Percentiles rank a stretch among this genome's conserved stretches.
These are phyloP conservation scores for Candida saitoana DNA, from an alignment of 805 yeast species.

Conservation along the genomic window DNA sequence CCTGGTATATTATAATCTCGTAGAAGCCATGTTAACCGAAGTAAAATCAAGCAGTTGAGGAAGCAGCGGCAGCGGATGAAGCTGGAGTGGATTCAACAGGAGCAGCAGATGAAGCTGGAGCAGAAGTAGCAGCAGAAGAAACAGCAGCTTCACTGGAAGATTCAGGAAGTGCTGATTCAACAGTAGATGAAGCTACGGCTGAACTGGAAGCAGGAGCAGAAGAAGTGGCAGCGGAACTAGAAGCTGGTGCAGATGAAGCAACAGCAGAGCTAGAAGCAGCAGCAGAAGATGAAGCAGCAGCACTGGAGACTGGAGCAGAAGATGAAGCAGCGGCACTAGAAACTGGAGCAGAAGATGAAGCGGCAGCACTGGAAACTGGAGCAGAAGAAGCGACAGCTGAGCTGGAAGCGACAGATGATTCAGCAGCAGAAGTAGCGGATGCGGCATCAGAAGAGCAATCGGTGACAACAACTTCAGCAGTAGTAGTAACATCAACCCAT, in stretches of 20 bases:
- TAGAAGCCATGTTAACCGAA: not conserved
- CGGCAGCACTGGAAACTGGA: not conserved
- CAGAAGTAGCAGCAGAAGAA: not conserved
- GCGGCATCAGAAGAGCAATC: slow-evolving; percentile 12
- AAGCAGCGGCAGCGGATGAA: no score
- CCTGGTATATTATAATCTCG: not conserved
- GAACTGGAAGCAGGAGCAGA: slow-evolving; percentile 20
- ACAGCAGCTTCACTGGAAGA: slow-evolving; percentile 6
- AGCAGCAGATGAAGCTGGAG: slow-evolving; percentile 10
- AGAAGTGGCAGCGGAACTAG: slow-evolving; percentile 9
- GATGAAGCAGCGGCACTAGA: slow-evolving; percentile 20
- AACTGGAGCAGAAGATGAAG: not conserved
- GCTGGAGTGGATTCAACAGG: no score
- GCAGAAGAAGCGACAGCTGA: slow-evolving; percentile 8
- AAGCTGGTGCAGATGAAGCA: not conserved
- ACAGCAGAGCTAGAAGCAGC: slow-evolving; percentile 1
- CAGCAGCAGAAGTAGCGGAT: slow-evolving; percentile 18
- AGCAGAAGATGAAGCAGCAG: slow-evolving; percentile 7
- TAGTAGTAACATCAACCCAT: slow-evolving; percentile 17
- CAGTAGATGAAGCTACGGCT: slow-evolving; percentile 12
- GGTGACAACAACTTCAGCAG: slow-evolving; percentile 21
- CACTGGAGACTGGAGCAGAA: slow-evolving; percentile 15
- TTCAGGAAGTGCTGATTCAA: not conserved
- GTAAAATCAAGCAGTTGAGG: not conserved
- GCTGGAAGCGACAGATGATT: slow-evolving; percentile 13